These are phyloP conservation scores for Penicillium sumatraense DNA, from an alignment of 2,329 filamentous ascomycete genomes.

Conservation along the genomic window DNA sequence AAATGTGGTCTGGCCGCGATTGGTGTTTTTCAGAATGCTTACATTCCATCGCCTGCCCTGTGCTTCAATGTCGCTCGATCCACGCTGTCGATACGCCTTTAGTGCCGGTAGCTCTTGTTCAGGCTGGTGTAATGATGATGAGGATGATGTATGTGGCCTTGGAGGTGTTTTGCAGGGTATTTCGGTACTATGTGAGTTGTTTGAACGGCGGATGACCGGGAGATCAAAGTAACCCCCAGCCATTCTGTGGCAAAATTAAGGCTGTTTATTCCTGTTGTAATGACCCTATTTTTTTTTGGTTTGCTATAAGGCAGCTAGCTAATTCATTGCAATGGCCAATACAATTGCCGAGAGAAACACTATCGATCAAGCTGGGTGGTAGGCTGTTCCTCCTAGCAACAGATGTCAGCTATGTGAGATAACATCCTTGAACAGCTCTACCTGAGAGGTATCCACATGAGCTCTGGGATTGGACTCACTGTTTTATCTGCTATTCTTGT, in stretches of 20 bases:
- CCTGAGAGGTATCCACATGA: neutral
- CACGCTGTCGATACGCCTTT: slow-evolving; percentile 15
- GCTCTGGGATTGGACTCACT: neutral
- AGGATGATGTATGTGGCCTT: slow-evolving; percentile 32
- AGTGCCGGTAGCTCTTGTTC: slow-evolving; percentile 23
- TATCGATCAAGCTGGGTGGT: slow-evolving; percentile 10
- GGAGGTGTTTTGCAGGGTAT: slow-evolving; percentile 25
- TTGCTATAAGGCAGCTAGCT: slow-evolving; percentile 1
- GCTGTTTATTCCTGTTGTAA: slow-evolving; percentile 10
- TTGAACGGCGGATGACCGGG: slow-evolving; percentile 32
- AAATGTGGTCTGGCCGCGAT: slow-evolving; percentile 40
- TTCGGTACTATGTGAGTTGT: slow-evolving; percentile 29
- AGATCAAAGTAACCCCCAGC: slow-evolving; percentile 41
- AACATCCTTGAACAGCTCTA: slow-evolving; percentile 1
- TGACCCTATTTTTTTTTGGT: slow-evolving; percentile 1
- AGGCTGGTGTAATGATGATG: slow-evolving; percentile 31
- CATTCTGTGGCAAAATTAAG: slow-evolving; percentile 26
- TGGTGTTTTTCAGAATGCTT: slow-evolving; percentile 41
- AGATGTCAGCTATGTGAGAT: slow-evolving; percentile 27
- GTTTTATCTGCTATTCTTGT: neutral
- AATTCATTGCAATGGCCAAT: slow-evolving; percentile 7
- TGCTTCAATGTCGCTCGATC: slow-evolving; percentile 27
- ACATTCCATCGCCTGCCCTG: slow-evolving; percentile 43
- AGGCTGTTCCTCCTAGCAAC: slow-evolving; percentile 26
- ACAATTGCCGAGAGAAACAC: slow-evolving; percentile 5